Evolutionary conservation across 129 eudicot genomes (phyloP).

Genomic region (Artemisia argyi): DNA sequence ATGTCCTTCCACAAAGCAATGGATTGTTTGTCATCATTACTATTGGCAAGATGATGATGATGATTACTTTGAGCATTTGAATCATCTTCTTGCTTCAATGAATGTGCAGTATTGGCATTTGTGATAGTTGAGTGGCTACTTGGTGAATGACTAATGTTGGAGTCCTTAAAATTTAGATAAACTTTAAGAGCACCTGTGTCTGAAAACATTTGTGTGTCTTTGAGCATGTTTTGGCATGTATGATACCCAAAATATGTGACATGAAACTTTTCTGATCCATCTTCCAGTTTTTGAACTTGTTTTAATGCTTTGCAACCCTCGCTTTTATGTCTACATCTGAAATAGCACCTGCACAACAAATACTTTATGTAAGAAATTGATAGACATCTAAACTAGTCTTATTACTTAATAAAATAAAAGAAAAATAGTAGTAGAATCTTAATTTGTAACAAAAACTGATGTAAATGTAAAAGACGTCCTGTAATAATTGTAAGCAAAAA

Average conservation of each 20-base stretch:
- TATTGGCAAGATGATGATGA: not conserved
- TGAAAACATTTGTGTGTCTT: conserved; percentile 18
- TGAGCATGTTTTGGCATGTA: conserved; percentile 37
- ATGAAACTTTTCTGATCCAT: conserved; percentile 38
- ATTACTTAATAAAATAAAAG: too few relatives aligned
- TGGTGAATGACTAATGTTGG: conserved; percentile 6
- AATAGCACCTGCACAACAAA: conserved; percentile 51
- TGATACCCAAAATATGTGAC: conserved; percentile 56
- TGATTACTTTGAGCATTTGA: conserved; percentile 26
- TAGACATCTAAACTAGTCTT: not conserved
- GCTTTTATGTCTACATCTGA: conserved; percentile 58
- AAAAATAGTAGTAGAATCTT: too few relatives aligned
- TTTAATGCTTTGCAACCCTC: conserved; percentile 57
- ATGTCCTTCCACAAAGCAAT: conserved; percentile 13
- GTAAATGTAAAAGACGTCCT: too few relatives aligned
- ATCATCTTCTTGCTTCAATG: conserved; percentile 22
- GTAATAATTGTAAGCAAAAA: too few relatives aligned
- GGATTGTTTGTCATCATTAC: conserved; percentile 8
- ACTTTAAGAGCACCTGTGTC: conserved; percentile 1
- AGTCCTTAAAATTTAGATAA: conserved; percentile 23
- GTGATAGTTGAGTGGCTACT: conserved; percentile 31
- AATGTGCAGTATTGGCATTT: not conserved
- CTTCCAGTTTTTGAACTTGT: conserved; percentile 57
- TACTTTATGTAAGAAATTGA: not conserved
- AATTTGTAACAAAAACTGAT: too few relatives aligned